Conservation (phyloP, 352 stramenopile species). For the Aphanomyces astaci region DNA sequence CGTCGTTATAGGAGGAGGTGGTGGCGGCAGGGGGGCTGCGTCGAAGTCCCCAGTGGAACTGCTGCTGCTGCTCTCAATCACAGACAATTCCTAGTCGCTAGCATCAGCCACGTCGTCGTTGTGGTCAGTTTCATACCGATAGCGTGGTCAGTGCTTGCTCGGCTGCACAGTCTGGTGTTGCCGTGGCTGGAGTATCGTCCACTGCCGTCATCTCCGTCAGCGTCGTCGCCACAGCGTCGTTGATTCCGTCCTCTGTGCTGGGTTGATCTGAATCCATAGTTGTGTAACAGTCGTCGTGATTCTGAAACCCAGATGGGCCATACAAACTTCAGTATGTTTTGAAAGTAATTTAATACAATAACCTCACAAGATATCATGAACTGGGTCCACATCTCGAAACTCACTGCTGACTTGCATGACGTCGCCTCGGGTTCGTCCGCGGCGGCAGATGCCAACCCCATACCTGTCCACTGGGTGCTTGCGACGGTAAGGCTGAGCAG, state of each 20-base stretch:
- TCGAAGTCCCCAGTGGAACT: background rate
- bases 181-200: background rate
- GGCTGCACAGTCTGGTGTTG: background rate
- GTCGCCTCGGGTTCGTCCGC: background rate
- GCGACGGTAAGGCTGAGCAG: background rate
- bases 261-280: background rate
- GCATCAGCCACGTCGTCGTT: background rate
- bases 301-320: background rate
- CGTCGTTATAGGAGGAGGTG: background rate
- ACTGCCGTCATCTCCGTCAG: background rate
- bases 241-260: background rate
- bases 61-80: background rate
- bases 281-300: background rate
- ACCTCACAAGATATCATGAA: background rate
- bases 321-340: background rate
- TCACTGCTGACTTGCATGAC: background rate
- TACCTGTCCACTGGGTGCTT: conserved; percentile 6
- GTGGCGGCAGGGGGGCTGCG: background rate
- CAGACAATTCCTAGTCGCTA: background rate
- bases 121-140: background rate
- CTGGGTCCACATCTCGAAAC: background rate
- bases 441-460: background rate
- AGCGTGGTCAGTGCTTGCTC: background rate
- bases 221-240: background rate
- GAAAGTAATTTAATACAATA: background rate